Conservation (phyloP, 1,139 yeast species). For the Yamadazyma kanchanaburiensis region DNA sequence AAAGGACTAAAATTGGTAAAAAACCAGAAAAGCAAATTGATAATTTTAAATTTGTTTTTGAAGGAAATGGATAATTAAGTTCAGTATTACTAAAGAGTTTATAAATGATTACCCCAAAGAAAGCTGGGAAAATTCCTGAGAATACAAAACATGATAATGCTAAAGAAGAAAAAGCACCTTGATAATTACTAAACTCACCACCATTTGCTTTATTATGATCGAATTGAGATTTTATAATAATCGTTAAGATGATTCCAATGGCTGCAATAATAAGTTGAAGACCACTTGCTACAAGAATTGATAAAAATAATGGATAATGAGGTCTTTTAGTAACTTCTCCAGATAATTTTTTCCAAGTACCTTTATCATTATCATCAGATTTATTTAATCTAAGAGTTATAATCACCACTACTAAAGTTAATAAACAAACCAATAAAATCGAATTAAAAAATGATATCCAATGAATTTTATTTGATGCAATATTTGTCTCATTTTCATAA, state of each 20-base stretch:
- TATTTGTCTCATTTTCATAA: slow-evolving; percentile 52
- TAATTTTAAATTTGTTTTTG: slow-evolving; percentile 16
- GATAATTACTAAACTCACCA: slow-evolving; percentile 47
- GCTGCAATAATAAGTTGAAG: slow-evolving; percentile 65
- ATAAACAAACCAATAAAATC: slow-evolving; percentile 53
- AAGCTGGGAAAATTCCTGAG: slow-evolving; percentile 76
- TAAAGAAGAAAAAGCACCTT: slow-evolving; percentile 59
- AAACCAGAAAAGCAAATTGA: slow-evolving; percentile 57
- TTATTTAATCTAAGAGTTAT: slow-evolving; percentile 53
- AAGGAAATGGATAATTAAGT: slow-evolving; percentile 23
- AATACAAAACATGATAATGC: slow-evolving; percentile 59
- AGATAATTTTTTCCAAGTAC: slow-evolving; percentile 51
- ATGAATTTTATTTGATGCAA: slow-evolving; percentile 49
- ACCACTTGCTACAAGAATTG: slow-evolving; percentile 69
- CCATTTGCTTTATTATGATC: slow-evolving; percentile 20
- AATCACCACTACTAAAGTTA: slow-evolving; percentile 62
- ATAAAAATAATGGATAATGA: slow-evolving; percentile 38
- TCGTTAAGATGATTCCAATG: slow-evolving; percentile 55
- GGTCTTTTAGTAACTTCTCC: slow-evolving; percentile 59
- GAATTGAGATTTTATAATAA: slow-evolving; percentile 47
- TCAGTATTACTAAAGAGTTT: slow-evolving; percentile 46
- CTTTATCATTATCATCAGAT: slow-evolving; percentile 17
- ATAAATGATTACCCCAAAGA: slow-evolving; percentile 59
- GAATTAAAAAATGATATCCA: slow-evolving; percentile 73
- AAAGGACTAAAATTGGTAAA: slow-evolving; percentile 57